phyloP scores from a whole-genome alignment of 805 yeast genomes.

The Diddensiella caesifluorescens region DNA sequence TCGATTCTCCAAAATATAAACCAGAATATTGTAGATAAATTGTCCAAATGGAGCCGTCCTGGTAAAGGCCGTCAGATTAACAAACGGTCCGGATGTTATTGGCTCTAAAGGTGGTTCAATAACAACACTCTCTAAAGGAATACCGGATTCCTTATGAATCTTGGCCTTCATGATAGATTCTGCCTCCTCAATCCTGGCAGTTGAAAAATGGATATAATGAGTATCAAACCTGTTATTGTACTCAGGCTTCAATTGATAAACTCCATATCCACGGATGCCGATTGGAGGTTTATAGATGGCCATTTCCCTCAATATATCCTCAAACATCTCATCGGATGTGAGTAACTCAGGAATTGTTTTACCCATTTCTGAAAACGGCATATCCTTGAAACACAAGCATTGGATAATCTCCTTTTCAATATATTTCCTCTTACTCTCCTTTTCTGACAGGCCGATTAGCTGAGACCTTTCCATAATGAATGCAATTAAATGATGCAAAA shows the following conservation, averaged over 20 bases:
- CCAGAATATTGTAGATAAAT: constrained; percentile 19
- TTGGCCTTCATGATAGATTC: constrained; percentile 54
- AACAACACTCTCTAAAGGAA: constrained; percentile 44
- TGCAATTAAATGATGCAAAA: constrained; percentile 60
- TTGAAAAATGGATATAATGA: constrained; percentile 67
- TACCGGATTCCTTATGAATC: constrained; percentile 34
- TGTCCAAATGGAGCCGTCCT: constrained; percentile 25
- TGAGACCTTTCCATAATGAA: constrained; percentile 62
- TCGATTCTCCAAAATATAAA: constrained; percentile 21
- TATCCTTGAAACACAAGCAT: constrained; percentile 67
- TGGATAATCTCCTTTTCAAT: constrained; percentile 74
- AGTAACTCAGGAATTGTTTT: constrained; percentile 71
- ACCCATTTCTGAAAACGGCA: constrained; percentile 65
- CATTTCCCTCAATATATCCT: constrained; percentile 47
- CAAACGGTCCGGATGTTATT: constrained; percentile 30
- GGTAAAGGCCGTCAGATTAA: constrained; percentile 27
- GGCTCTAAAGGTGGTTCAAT: constrained; percentile 47
- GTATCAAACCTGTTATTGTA: constrained; percentile 62
- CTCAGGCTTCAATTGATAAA: constrained; percentile 61
- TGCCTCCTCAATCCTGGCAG: constrained; percentile 82
- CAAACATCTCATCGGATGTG: constrained; percentile 68
- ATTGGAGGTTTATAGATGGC: constrained; percentile 62
- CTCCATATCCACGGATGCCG: constrained; percentile 52
- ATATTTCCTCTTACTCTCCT: constrained; percentile 43
- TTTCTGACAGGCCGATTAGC: constrained; percentile 45